Conservation (phyloP, 345 rosid genomes). For the Cardiospermum halicacabum region DNA sequence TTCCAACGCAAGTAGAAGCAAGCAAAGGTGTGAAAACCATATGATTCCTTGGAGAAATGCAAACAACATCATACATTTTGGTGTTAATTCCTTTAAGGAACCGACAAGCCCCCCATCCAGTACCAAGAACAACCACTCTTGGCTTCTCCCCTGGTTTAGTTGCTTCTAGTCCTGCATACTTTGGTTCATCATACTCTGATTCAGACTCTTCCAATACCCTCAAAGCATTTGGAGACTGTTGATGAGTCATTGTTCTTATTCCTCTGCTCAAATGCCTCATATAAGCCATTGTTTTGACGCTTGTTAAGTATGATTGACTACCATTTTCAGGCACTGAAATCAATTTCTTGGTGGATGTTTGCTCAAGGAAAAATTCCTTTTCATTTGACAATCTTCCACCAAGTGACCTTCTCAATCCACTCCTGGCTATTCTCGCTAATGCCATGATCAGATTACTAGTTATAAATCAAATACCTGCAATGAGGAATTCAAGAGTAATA, state of each 20-base stretch:
- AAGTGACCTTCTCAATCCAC: slow-evolving; percentile 47
- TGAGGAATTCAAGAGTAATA: slow-evolving; percentile 3
- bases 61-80: slow-evolving; percentile 50
- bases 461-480: slow-evolving; percentile 18
- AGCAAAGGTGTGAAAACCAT: slow-evolving; percentile 83
- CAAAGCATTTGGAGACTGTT: slow-evolving; percentile 32
- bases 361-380: slow-evolving; percentile 14
- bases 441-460: slow-evolving; percentile 39
- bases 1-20: slow-evolving; percentile 74
- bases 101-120: slow-evolving; percentile 82
- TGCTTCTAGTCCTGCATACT: slow-evolving; percentile 49
- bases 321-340: slow-evolving; percentile 20
- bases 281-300: slow-evolving; percentile 17
- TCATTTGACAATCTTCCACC: slow-evolving; percentile 20
- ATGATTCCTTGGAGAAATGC: slow-evolving; percentile 81
- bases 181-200: slow-evolving; percentile 35
- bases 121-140: slow-evolving; percentile 68
- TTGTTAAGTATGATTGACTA: slow-evolving; percentile 19
- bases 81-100: slow-evolving; percentile 66
- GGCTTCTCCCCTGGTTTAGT: slow-evolving; percentile 66
- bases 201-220: slow-evolving; percentile 32
- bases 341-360: not conserved
- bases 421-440: slow-evolving; percentile 45
- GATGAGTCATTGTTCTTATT: slow-evolving; percentile 37
- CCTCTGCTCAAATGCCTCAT: slow-evolving; percentile 42